Evolutionary conservation across 1,284 basidiomycete species (phyloP), one percentile per base, ranked within the genome.

Genomic region (Boletus semigastroideus): DNA sequence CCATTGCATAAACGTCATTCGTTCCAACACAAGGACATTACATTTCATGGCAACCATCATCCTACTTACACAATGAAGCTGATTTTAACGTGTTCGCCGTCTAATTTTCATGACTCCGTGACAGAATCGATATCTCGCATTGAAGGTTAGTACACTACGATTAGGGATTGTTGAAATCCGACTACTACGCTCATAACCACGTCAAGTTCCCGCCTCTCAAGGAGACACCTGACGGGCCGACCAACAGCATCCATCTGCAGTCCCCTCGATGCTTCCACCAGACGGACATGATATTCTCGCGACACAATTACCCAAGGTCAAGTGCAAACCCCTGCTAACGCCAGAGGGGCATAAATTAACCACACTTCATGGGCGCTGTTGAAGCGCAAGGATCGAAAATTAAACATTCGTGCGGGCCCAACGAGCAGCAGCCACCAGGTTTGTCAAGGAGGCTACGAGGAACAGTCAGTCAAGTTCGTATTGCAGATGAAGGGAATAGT

Each of bases 401-500:
- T 79, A 94, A 72, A 83, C 82, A 72, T 79, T 83, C 75, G 84
- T 71, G 69, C 92, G 90, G 63, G 92, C 92, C 92, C 91, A 94
- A 70, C 87, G 85, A 64, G 92, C 92, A 71, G 86, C 92, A 60
- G 83, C 82, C 69, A 98, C 96, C 66, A 96, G 82, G 79, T 97
- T 98, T 65, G 75, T 70, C 69, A 96, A 84, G 41, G 91, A 89
- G 62, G 87, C 83, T 66, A 61, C 9, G 3, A 43, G 42, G 13
- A 42, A 38, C 7, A 14, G 9, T 52, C 42, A 61, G 57, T 56
- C 16, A 31, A 47, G 44, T 47, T 50, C 20, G 46, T 49, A 34
- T 19, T 3, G 25, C 16, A 39, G 45, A 37, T n/a, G 5, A 39
- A 48, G 36, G 58, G 19, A 27, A 51, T 34, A 22, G 49, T 54